Conservation (phyloP, 2,329 filamentous ascomycete species). For the Exophiala sideris region DNA sequence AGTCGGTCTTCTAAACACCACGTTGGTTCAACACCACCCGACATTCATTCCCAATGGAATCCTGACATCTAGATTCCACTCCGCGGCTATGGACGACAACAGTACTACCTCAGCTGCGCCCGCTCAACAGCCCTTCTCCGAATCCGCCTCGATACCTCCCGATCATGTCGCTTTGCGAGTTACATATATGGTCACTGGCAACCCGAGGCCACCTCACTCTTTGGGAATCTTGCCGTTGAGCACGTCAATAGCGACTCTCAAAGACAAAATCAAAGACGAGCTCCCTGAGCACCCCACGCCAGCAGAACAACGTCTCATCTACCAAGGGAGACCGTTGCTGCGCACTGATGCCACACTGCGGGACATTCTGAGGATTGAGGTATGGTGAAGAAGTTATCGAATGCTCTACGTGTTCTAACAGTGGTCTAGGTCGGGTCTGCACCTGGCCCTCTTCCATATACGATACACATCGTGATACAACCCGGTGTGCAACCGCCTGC, state of each 20-base stretch:
- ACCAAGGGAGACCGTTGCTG: slow-evolving; percentile 52
- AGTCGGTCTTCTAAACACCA: background rate
- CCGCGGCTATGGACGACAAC: background rate
- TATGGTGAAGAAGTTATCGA: slow-evolving; percentile 33
- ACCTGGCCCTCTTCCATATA: slow-evolving; percentile 21
- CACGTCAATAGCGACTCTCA: slow-evolving; percentile 52
- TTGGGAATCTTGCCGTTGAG: slow-evolving; percentile 36
- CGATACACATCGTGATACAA: slow-evolving; percentile 27
- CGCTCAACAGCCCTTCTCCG: background rate
- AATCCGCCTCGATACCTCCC: background rate
- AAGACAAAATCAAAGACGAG: slow-evolving; percentile 48
- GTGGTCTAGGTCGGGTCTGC: slow-evolving; percentile 3
- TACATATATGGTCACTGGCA: slow-evolving; percentile 25
- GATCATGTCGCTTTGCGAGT: slow-evolving; percentile 26
- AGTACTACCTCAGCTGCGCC: background rate
- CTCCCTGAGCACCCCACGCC: slow-evolving; percentile 47
- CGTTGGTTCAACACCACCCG: background rate
- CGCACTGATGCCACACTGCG: slow-evolving; percentile 49
- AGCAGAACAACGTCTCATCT: slow-evolving; percentile 55
- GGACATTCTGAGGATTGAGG: slow-evolving; percentile 50
- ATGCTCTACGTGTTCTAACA: background rate
- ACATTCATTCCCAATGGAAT: background rate
- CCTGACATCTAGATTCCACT: background rate
- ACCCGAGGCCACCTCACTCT: slow-evolving; percentile 23
- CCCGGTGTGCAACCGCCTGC: slow-evolving; percentile 3